These are phyloP conservation scores for Aspergillus sp. DNA, from an alignment of 2,329 filamentous ascomycete genomes.

Conservation along the genomic window DNA sequence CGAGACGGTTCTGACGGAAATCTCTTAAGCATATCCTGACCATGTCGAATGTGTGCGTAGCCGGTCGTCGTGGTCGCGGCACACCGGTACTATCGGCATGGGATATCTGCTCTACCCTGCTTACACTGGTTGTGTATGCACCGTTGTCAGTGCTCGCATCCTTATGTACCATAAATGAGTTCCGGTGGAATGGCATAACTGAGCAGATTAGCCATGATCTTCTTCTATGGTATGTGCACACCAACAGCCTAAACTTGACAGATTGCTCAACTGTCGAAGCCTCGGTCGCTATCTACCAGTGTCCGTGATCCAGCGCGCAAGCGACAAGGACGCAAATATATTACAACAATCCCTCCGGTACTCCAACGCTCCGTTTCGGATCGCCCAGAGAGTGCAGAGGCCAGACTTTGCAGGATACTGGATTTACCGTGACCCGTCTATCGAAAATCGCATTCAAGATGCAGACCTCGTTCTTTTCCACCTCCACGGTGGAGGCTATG, in stretches of 20 bases:
- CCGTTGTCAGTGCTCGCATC: constrained; percentile 11
- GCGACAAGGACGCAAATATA: background rate
- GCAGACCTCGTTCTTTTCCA: constrained; percentile 25
- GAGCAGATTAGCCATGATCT: constrained; percentile 14
- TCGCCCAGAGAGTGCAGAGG: constrained; percentile 8
- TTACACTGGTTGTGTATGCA: constrained; percentile 13
- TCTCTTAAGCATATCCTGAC: background rate
- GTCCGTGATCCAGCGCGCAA: constrained; percentile 12
- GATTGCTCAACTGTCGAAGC: constrained; percentile 2
- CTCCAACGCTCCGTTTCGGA: constrained; percentile 5
- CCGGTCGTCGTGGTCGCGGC: background rate
- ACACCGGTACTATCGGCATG: constrained; percentile 3
- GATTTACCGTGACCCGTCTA: constrained; percentile 11
- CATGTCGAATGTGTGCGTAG: background rate
- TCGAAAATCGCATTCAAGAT: constrained; percentile 7
- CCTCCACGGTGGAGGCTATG: constrained; percentile 28
- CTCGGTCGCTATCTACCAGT: constrained; percentile 13
- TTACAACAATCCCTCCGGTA: constrained; percentile 11
- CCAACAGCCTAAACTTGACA: background rate
- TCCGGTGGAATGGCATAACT: background rate
- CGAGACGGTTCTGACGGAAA: background rate
- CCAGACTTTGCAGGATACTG: constrained; percentile 14
- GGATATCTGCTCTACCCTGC: constrained; percentile 13
- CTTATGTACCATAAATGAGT: background rate
- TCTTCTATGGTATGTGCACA: constrained; percentile 7